Percentiles rank a stretch among this genome's conserved stretches.
These are phyloP conservation scores for Alternaria incomplexa DNA, from an alignment of 2,329 filamentous ascomycete species.

Conservation along the genomic window DNA sequence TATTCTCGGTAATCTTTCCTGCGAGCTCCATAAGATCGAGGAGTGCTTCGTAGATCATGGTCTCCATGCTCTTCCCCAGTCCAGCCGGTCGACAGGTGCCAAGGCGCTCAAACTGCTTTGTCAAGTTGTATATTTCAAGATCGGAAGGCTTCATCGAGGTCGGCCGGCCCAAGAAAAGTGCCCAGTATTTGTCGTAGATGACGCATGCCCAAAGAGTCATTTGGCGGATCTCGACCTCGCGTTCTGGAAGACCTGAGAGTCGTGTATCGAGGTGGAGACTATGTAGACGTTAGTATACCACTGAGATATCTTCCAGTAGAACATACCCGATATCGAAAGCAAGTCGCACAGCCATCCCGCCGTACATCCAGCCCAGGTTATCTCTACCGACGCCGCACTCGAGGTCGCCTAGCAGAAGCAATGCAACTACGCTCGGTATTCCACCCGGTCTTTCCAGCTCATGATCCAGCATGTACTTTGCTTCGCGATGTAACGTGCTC, in stretches of 20 bases:
- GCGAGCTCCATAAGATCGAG: conserved; percentile 64
- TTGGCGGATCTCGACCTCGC: conserved; percentile 57
- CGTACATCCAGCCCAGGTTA: conserved; percentile 63
- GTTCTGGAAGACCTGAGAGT: conserved; percentile 52
- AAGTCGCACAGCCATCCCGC: conserved; percentile 48
- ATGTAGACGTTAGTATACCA: conserved; percentile 13
- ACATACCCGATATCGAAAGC: conserved; percentile 36
- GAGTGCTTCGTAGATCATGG: conserved; percentile 59
- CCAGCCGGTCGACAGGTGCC: conserved; percentile 48
- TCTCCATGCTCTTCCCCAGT: conserved; percentile 40
- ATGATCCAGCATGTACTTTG: conserved; percentile 61
- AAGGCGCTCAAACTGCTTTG: conserved; percentile 55
- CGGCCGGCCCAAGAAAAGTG: conserved; percentile 61
- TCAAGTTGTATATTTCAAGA: conserved; percentile 56
- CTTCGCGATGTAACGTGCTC: conserved; percentile 61
- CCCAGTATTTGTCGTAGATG: conserved; percentile 62
- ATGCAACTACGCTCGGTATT: conserved; percentile 60
- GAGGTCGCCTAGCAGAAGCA: conserved; percentile 60
- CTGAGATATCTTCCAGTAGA: not conserved
- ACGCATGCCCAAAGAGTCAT: conserved; percentile 61
- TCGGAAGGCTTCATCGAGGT: conserved; percentile 62
- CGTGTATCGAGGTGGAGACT: conserved; percentile 58
- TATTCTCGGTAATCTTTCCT: conserved; percentile 58
- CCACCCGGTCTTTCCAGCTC: conserved; percentile 61
- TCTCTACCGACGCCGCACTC: conserved; percentile 62